Percentiles rank a stretch among this genome's conserved stretches.
Evolutionary conservation across 129 eudicot species (phyloP).

Genomic region (Flaveria linearis): DNA sequence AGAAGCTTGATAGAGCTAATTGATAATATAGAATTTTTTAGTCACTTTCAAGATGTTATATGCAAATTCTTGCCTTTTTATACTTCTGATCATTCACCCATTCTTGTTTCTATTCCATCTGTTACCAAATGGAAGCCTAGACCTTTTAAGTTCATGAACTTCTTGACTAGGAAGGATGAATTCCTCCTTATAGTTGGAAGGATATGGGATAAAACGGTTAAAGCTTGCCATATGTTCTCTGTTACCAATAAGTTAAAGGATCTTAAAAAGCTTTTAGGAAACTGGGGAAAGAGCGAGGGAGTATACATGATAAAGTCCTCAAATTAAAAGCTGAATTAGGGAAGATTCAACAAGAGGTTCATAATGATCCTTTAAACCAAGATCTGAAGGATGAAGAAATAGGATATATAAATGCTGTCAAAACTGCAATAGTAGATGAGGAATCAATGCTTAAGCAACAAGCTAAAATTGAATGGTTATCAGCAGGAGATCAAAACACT

Average conservation of each 20-base stretch:
- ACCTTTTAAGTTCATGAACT: not conserved
- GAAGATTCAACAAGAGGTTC: too few species aligned
- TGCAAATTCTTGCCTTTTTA: too few species aligned
- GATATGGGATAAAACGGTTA: not conserved
- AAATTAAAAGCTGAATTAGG: too few species aligned
- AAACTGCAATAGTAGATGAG: not conserved
- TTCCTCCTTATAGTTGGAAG: not conserved
- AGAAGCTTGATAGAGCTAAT: not conserved
- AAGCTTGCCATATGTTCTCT: not conserved
- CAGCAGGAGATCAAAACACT: not conserved
- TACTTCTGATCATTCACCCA: not conserved
- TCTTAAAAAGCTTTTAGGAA: too few species aligned
- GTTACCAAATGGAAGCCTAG: not conserved
- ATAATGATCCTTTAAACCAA: too few species aligned
- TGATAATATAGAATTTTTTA: not conserved
- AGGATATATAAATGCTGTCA: not conserved
- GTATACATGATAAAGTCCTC: too few species aligned
- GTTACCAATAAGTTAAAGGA: not conserved
- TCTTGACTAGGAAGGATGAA: not conserved
- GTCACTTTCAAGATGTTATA: not conserved
- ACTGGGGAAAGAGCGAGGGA: too few species aligned
- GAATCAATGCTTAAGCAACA: not conserved
- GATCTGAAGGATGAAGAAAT: not conserved
- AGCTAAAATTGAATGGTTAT: not conserved
- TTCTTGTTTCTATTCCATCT: too few species aligned